These are phyloP conservation scores for Collybiopsis confluens DNA, from an alignment of 768 basidiomycete species.

Conservation along the genomic window DNA sequence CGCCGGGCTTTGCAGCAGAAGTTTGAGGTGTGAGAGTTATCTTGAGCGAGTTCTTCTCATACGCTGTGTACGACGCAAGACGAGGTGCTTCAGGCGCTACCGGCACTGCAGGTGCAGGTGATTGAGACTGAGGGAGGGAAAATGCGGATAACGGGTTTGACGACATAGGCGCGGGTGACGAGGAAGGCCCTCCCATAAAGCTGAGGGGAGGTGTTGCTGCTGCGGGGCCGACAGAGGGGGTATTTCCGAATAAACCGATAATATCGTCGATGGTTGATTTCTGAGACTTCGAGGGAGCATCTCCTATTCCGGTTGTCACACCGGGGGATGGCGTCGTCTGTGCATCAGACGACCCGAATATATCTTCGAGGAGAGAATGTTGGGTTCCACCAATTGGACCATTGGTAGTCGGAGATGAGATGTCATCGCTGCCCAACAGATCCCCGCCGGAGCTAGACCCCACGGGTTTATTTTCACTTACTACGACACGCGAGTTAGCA, in stretches of 20 bases:
- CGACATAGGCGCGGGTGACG: slow-evolving; percentile 16
- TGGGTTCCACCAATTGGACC: slow-evolving; percentile 52
- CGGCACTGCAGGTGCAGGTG: slow-evolving; percentile 29
- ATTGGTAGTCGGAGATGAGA: slow-evolving; percentile 35
- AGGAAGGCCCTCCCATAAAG: slow-evolving; percentile 15
- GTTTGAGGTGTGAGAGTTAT: slow-evolving; percentile 89
- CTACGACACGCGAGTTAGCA: slow-evolving; percentile 33
- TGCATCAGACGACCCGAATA: slow-evolving; percentile 66
- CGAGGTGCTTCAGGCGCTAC: slow-evolving; percentile 42
- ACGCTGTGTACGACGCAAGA: slow-evolving; percentile 76
- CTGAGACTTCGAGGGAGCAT: slow-evolving; percentile 42
- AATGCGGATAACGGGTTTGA: slow-evolving; percentile 28
- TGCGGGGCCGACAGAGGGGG: slow-evolving; percentile 32
- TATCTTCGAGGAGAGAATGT: slow-evolving; percentile 87
- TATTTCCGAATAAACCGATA: slow-evolving; percentile 76
- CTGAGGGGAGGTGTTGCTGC: slow-evolving; percentile 19
- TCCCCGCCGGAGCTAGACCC: slow-evolving; percentile 83
- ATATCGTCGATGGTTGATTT: slow-evolving; percentile 82
- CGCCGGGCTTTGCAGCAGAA: slow-evolving; percentile 73
- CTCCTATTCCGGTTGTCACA: slow-evolving; percentile 28
- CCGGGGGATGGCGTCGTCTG: slow-evolving; percentile 27
- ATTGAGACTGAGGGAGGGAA: slow-evolving; percentile 33
- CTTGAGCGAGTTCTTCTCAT: slow-evolving; percentile 86
- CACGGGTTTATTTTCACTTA: slow-evolving; percentile 94
- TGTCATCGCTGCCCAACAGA: slow-evolving; percentile 76